Evolutionary conservation across 23 red algal genomes (phyloP), one percentile per base, ranked within the genome.

Genomic region (Gracilaria gracilis): DNA sequence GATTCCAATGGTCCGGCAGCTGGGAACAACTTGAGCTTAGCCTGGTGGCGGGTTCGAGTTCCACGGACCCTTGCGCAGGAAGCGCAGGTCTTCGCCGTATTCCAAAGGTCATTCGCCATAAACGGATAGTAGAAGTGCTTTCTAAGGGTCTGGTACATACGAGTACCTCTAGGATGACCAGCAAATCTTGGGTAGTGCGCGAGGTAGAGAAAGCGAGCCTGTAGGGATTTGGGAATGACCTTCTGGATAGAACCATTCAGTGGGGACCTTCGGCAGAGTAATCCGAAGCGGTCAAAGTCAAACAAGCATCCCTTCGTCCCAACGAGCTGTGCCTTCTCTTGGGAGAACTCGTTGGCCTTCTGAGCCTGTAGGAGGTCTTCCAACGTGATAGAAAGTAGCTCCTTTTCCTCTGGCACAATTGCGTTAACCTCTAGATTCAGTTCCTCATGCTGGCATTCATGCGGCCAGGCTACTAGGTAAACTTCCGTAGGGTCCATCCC

Each of bases 141-240:
- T 49, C 74, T 50, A 16, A 91, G 2, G 58, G 75, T 69, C 23
- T 82, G 59, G 46, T 65, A 81, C 58, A 91, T 91, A 20, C 81
- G 29, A 13, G 82, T 35, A 11, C 59, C 29, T 7, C 62, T n/a
- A n/a, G n/a, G n/a, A n/a, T n/a, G n/a, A n/a, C n/a, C n/a, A n/a
- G n/a, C n/a, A n/a, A n/a, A n/a, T n/a, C n/a, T n/a, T n/a, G n/a
- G n/a, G n/a, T n/a, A n/a, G n/a, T n/a, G n/a, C n/a, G n/a, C n/a
- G n/a, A n/a, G n/a, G n/a, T n/a, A n/a, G n/a, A n/a, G n/a, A n/a
- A n/a, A n/a, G n/a, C n/a, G n/a, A n/a, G n/a, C 75, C n/a, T 58
- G 6, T 48, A 91, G 75, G 20, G 31, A 32, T 23, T 44, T 57
- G 23, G 75, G 87, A 33, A 82, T 40, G 14, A 81, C 58, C 27